Evolutionary conservation across 139 green algal species (phyloP).

Genomic region (Closterium sp.): DNA sequence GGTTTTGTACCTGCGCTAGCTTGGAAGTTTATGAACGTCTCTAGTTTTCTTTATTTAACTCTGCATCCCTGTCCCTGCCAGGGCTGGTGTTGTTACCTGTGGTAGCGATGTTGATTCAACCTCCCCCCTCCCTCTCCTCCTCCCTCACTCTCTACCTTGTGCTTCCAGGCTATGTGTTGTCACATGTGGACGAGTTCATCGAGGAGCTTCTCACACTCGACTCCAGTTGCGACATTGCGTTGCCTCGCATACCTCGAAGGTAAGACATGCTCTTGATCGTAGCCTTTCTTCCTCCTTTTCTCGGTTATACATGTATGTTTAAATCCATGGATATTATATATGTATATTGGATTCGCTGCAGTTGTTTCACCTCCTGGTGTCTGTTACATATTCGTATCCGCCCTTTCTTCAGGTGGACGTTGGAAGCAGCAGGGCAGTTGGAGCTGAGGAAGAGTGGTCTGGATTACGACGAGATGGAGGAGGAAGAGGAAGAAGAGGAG

Average conservation of each 20-base stretch:
- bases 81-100: too few relatives aligned
- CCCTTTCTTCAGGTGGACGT: constrained; percentile 19
- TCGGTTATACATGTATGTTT: neutral
- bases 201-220: constrained; percentile 88
- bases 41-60: too few relatives aligned
- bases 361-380: neutral
- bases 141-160: neutral
- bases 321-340: neutral
- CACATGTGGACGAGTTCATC: constrained; percentile 84
- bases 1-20: too few relatives aligned
- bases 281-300: neutral
- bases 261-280: neutral
- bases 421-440: constrained; percentile 43
- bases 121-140: neutral
- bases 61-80: too few relatives aligned
- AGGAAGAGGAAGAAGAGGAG: constrained; percentile 30
- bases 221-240: constrained; percentile 88
- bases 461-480: constrained; percentile 52
- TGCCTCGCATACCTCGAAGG: constrained; percentile 72
- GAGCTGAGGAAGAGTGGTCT: constrained; percentile 33
- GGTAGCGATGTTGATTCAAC: too few relatives aligned
- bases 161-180: constrained; percentile 61
- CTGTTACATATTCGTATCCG: neutral
- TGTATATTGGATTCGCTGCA: neutral
- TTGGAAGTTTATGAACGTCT: too few relatives aligned